phyloP scores from a whole-genome alignment of 495 filamentous ascomycete genomes.

The Aspergillus diversus region DNA sequence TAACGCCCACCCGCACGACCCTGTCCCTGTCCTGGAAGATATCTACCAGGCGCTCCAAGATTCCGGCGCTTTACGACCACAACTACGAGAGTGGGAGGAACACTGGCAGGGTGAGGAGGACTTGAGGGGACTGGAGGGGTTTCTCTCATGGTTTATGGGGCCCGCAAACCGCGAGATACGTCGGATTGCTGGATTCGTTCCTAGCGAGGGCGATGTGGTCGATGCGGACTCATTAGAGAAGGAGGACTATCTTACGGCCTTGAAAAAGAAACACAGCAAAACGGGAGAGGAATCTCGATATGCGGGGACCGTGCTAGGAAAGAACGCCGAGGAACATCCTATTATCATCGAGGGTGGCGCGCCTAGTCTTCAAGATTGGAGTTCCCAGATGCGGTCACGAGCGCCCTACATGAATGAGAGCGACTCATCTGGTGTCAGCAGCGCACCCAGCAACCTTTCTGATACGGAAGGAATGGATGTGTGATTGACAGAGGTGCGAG shows the following conservation, averaged over 20 bases:
- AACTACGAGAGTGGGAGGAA: constrained; percentile 61
- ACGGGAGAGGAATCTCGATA: constrained; percentile 80
- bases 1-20: constrained; percentile 54
- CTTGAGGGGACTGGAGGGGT: constrained; percentile 69
- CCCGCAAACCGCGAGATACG: constrained; percentile 71
- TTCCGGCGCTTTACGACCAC: constrained; percentile 68
- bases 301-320: constrained; percentile 77
- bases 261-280: constrained; percentile 87
- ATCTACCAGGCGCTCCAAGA: constrained; percentile 82
- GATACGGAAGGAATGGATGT: constrained; percentile 45
- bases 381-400: constrained; percentile 40
- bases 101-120: constrained; percentile 68
- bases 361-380: constrained; percentile 71
- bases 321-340: constrained; percentile 64
- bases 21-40: constrained; percentile 66
- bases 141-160: constrained; percentile 74
- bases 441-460: constrained; percentile 47
- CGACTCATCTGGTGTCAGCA: constrained; percentile 48
- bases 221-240: constrained; percentile 53
- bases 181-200: constrained; percentile 62
- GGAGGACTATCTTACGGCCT: constrained; percentile 74
- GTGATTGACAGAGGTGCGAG: constrained; percentile 26
- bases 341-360: constrained; percentile 74
- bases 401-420: constrained; percentile 34
- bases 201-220: constrained; percentile 49